These are phyloP conservation scores for Exophiala lecanii-corni DNA, from an alignment of 2,329 filamentous ascomycete genomes.

Conservation along the genomic window DNA sequence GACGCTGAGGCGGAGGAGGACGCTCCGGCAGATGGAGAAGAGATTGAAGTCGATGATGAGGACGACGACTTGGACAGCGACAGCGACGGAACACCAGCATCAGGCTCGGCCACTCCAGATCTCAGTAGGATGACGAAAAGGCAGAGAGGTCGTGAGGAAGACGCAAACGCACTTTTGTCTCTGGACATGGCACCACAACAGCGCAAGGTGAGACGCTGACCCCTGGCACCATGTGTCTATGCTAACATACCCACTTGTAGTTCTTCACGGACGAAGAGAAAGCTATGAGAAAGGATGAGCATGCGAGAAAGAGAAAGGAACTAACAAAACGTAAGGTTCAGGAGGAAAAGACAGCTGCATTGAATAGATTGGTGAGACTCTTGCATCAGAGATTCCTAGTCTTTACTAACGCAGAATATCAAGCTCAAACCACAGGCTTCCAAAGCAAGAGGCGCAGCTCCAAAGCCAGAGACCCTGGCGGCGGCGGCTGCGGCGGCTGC, in stretches of 20 bases:
- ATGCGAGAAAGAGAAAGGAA: slow-evolving; percentile 69
- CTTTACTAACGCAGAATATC: slow-evolving; percentile 10
- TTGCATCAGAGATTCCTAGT: neutral
- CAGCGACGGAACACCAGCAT: slow-evolving; percentile 40
- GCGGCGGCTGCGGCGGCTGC: slow-evolving; percentile 35
- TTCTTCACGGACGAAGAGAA: slow-evolving; percentile 69
- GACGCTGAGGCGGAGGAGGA: slow-evolving; percentile 33
- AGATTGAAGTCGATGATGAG: slow-evolving; percentile 37
- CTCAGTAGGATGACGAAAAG: slow-evolving; percentile 63
- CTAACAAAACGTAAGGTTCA: slow-evolving; percentile 72
- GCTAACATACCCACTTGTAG: slow-evolving; percentile 63
- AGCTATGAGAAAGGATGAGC: slow-evolving; percentile 67
- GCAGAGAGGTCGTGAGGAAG: slow-evolving; percentile 57
- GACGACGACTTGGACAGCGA: slow-evolving; percentile 42
- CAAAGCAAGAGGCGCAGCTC: slow-evolving; percentile 50
- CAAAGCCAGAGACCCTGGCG: slow-evolving; percentile 39
- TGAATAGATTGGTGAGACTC: slow-evolving; percentile 24
- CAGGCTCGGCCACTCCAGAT: slow-evolving; percentile 56
- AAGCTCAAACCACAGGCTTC: slow-evolving; percentile 61
- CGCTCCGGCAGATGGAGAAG: slow-evolving; percentile 34
- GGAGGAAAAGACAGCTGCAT: slow-evolving; percentile 61
- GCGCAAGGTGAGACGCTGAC: slow-evolving; percentile 17
- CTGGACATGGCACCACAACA: slow-evolving; percentile 48
- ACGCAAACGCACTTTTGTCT: slow-evolving; percentile 48
- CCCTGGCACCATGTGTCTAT: slow-evolving; percentile 7